Base-by-base conservation (phyloP, 2,329 filamentous ascomycete species). In the Keithomyces neogunnii region DNA sequence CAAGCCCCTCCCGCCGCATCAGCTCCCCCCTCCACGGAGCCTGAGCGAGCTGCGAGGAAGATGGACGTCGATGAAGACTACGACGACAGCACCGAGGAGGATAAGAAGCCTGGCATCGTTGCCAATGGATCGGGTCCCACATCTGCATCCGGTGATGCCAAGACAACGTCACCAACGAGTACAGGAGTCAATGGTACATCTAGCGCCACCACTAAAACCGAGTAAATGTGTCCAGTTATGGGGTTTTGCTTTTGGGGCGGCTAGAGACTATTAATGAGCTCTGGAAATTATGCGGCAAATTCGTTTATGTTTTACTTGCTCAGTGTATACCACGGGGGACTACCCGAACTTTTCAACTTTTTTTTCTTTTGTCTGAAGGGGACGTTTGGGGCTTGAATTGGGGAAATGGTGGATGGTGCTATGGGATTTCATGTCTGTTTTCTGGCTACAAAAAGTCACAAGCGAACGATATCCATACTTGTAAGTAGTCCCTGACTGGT, bases 1-100 rank as follows among this genome's bases (percentile, higher is more conserved):
- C 65, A 66, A 50, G 63, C 71, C 26, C 64, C 69, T 39, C 60
- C 73, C 30, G 72, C 74, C 33, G 70, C 78, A 31, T 68, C 77
- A 2, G 73, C 77, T 28, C 72, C 77, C 26, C 68, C 56, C 2
- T 53, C 76, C 19, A 84, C 84, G 52, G 92, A 97, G 70, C 88
- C 90, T 8, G 83, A 87, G 66, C 74, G 83, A 49, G 90, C 93
- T 35, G 89, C 90, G 26, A 80, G 93, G 28, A 95, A 95, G 69
- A 95, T 99, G 82, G 92, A 97, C 5, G 88, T 97, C 26, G 91
- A 99, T 59, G 93, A 99, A 66, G 88, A 97, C 66, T 97, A 99
- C 62, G 92, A 97, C 66, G 92, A 97, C 62, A 92, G 91, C 52
- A 89, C 82, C 4, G 91, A 95, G 58, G 92, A 96, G 53, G 86